Evolutionary conservation across 2,329 filamentous ascomycete genomes (phyloP).

Genomic region (Metarhizium robertsii): DNA sequence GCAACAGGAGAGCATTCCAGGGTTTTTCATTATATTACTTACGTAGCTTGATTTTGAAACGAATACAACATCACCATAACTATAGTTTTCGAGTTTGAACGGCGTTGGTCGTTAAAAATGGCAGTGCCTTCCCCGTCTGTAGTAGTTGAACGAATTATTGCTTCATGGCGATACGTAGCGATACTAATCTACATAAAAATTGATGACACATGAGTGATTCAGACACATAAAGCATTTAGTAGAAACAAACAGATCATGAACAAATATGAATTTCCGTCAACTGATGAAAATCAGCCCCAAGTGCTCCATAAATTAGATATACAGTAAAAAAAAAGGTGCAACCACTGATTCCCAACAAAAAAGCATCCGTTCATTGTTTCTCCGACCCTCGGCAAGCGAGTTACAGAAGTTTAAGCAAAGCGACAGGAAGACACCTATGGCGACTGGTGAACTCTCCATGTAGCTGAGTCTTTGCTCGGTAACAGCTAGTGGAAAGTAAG

Average conservation of each 20-base stretch:
- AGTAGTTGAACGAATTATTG: not conserved
- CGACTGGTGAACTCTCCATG: not conserved
- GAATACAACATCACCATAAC: not conserved
- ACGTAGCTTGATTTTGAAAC: not conserved
- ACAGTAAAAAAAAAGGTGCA: slow-evolving; percentile 11
- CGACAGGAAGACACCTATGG: not conserved
- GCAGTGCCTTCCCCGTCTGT: not conserved
- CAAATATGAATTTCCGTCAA: slow-evolving; percentile 9
- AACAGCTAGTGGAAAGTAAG: not conserved
- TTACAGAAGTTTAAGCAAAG: not conserved
- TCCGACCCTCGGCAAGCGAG: not conserved
- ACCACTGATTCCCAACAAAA: slow-evolving; percentile 2
- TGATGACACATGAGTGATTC: too few relatives aligned
- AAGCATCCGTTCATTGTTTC: not conserved
- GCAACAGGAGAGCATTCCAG: too few relatives aligned
- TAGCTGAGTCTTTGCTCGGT: not conserved
- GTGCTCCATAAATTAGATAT: slow-evolving; percentile 15
- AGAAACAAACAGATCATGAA: slow-evolving; percentile 2
- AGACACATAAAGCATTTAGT: not conserved
- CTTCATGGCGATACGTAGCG: not conserved
- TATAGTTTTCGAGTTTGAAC: not conserved
- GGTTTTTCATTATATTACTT: too few relatives aligned
- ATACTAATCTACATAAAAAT: not conserved
- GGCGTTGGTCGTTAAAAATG: not conserved
- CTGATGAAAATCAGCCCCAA: slow-evolving; percentile 7